Base-by-base conservation (phyloP, 139 green algal genomes). In the Chlamydomonas incerta region DNA sequence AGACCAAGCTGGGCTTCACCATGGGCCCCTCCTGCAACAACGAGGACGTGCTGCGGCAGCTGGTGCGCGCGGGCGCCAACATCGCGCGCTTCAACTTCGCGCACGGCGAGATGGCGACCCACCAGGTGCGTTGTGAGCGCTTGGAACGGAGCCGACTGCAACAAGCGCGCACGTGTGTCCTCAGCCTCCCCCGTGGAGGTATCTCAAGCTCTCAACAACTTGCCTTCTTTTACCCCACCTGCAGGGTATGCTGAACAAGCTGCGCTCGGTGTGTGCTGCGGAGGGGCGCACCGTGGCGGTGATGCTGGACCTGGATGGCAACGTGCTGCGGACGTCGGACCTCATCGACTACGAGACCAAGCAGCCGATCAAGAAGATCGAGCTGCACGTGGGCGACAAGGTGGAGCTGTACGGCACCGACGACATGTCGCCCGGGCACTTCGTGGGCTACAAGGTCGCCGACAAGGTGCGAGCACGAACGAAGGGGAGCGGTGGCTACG, bases 81-180 rank as follows among this genome's bases (percentile, higher is more conserved):
- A 88, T 95, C 21, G 92, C 90, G 28, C 86, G 94, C 35, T 92
- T 97, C 85, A 96, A 97, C 84, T 92, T 95, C 75, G 91, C 81
- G 33, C 94, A 97, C 74, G 90, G 88, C 67, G 93, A 79, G 0
- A 83, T 94, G 60, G 83, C 85, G 29, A 15, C 29, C 4, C 83
- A 92, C 57, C 71, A 73, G 74, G 83, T 85, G 62, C 14, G 57
- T 68, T n/a, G n/a, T n/a, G n/a, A n/a, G n/a, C n/a, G n/a, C n/a
- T n/a, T n/a, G n/a, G n/a, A n/a, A n/a, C n/a, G n/a, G n/a, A n/a
- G n/a, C n/a, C n/a, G n/a, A n/a, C n/a, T n/a, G n/a, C n/a, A n/a
- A n/a, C n/a, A n/a, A n/a, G n/a, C n/a, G n/a, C n/a, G n/a, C n/a
- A n/a, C n/a, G n/a, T n/a, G n/a, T n/a, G n/a, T n/a, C n/a, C n/a